Base-by-base conservation (phyloP, 768 basidiomycete genomes). In the Hygrophorus pudorinus region DNA sequence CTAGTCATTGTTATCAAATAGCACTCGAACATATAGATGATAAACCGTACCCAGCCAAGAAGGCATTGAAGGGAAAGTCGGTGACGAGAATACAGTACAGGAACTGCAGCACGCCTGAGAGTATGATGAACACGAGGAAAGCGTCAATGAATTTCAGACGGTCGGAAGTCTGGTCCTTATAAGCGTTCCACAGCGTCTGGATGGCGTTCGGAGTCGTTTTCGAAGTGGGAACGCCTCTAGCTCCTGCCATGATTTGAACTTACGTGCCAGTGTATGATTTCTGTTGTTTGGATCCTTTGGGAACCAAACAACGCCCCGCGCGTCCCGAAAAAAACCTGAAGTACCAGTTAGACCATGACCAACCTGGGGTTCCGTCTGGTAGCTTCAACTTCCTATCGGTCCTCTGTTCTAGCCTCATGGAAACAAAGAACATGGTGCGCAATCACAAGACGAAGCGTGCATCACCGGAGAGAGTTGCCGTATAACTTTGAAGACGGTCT, bases 11-110 rank as follows among this genome's bases (percentile, higher is more conserved):
- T 33, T 31, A 14, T 51, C 44, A 35, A 46, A 9, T 37, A 21
- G 6, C 30, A 3, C 33, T 21, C 16, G 14, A 21, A 3, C 32
- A 28, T n/a, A 10, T 11, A 46, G 9, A 11, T 36, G 14, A 18
- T 14, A 43, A 29, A 1, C 13, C 87, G 49, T 65, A 97, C 96
- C 91, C 93, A 50, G 91, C 82, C 53, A 97, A 64, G 67, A 99
- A 99, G 31, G 96, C 91, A 54, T 99, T 97, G 72, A 93, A 97
- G 17, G 96, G 96, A 65, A 81, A 98, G 67, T 81, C 85, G 46
- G 91, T 91, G 49, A 99, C 73, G 52, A 90, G 71, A 24, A 94
- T 65, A 66, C 94, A 91, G 67, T 98, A 98, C 8, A 75, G 65
- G 66, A 99, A 97, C 61, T 97, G 93, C 36, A 79, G 59, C 47